phyloP scores from a whole-genome alignment of 495 filamentous ascomycete species.

The Penicillium ucsense region DNA sequence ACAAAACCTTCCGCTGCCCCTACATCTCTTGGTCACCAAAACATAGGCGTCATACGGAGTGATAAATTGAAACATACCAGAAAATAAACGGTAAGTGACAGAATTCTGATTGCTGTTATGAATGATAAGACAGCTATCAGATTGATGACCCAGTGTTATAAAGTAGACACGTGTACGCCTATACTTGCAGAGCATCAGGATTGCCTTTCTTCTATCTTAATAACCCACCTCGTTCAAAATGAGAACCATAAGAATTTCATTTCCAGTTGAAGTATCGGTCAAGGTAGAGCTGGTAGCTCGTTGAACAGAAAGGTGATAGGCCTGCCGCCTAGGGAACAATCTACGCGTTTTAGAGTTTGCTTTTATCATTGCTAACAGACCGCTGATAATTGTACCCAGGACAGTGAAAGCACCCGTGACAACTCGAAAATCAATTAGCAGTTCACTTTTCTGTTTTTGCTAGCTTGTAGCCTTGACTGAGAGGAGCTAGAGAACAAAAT shows the following conservation, averaged over 20 bases:
- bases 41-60: not conserved
- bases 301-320: not conserved
- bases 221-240: slow-evolving; percentile 4
- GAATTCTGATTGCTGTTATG: slow-evolving; percentile 3
- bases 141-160: slow-evolving; percentile 3
- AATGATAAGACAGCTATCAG: slow-evolving; percentile 6
- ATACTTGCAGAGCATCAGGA: slow-evolving; percentile 4
- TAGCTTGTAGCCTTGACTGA: slow-evolving; percentile 3
- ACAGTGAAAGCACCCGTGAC: not conserved
- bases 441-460: slow-evolving; percentile 1
- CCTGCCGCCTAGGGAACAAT: not conserved
- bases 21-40: not conserved
- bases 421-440: not conserved
- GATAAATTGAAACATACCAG: slow-evolving; percentile 1
- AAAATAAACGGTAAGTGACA: slow-evolving; percentile 5
- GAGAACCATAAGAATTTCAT: slow-evolving; percentile 3
- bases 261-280: slow-evolving; percentile 3
- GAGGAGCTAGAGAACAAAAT: slow-evolving; percentile 6
- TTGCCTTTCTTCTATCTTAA: slow-evolving; percentile 2
- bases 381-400: slow-evolving; percentile 1
- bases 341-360: not conserved
- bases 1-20: not conserved
- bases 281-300: not conserved
- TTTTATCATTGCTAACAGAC: slow-evolving; percentile 1
- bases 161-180: slow-evolving; percentile 3